Conservation (phyloP, 2,329 filamentous ascomycete genomes). For the Aspergillus pseudoterreus region DNA sequence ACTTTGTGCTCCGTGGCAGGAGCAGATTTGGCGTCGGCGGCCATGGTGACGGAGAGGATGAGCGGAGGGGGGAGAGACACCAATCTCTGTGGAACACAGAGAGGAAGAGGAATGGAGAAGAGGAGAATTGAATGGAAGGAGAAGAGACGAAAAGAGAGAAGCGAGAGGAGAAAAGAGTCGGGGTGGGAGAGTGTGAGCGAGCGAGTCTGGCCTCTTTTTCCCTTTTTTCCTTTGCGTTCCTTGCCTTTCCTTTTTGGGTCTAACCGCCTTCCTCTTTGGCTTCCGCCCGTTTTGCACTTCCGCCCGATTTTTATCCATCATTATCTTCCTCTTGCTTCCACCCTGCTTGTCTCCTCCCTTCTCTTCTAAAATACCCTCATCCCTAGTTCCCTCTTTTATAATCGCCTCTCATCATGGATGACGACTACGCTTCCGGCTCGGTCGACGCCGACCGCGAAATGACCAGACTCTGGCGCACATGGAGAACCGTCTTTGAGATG, state of each 20-base stretch:
- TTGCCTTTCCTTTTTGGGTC: conserved; percentile 16
- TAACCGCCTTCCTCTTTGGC: conserved; percentile 12
- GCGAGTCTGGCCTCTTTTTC: conserved; percentile 18
- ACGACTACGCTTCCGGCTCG: conserved; percentile 32
- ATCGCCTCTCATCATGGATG: conserved; percentile 31
- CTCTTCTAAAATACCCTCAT: too few relatives aligned
- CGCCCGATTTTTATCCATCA: conserved; percentile 5
- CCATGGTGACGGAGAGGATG: conserved; percentile 24
- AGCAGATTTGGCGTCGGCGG: conserved; percentile 27
- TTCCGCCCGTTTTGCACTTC: conserved; percentile 23
- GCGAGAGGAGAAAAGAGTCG: conserved; percentile 14
- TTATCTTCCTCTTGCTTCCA: conserved; percentile 6
- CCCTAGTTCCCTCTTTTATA: too few relatives aligned
- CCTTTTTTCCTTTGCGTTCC: conserved; percentile 16
- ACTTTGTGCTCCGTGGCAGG: conserved; percentile 37
- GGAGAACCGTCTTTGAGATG: conserved; percentile 94
- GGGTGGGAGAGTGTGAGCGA: not conserved
- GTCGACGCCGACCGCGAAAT: conserved; percentile 40
- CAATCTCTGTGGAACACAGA: conserved; percentile 6
- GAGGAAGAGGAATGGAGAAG: conserved; percentile 8
- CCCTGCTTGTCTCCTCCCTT: too few relatives aligned
- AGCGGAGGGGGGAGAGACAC: not conserved
- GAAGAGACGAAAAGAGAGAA: conserved; percentile 15
- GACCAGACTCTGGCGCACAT: conserved; percentile 84
- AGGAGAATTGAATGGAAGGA: conserved; percentile 8